A percentile compares a stretch with the other conserved stretches of the same genome.
Conservation (phyloP, 108 stramenopile species). For the Nitzschia putrida region DNA sequence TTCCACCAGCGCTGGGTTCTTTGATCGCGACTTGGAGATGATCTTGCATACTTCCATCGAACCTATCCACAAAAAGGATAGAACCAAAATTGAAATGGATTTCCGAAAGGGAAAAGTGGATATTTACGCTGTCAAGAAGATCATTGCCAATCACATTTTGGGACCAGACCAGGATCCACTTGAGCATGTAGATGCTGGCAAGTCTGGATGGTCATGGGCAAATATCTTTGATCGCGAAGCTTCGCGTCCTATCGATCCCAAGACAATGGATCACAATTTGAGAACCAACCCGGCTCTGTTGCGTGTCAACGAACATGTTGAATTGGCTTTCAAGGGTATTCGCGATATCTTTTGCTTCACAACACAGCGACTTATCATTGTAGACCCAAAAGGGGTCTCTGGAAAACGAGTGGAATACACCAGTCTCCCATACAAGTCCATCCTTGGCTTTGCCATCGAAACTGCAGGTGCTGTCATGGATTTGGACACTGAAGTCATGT, state of each 20-base stretch:
- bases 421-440: conserved; percentile 52
- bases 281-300: conserved; percentile 40
- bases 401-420: conserved; percentile 60
- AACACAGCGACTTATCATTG: conserved; percentile 57
- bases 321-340: conserved; percentile 62
- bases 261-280: conserved; percentile 48
- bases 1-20: conserved; percentile 56
- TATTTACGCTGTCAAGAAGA: conserved; percentile 55
- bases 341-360: conserved; percentile 68
- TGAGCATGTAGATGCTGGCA: conserved; percentile 25
- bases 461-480: conserved; percentile 64
- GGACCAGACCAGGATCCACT: conserved; percentile 43
- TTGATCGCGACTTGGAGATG: conserved; percentile 63
- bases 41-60: conserved; percentile 61
- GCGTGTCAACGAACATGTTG: conserved; percentile 57
- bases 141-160: conserved; percentile 57
- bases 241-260: conserved; percentile 59
- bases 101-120: conserved; percentile 62
- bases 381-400: conserved; percentile 59
- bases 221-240: conserved; percentile 60
- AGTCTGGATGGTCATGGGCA: conserved; percentile 48
- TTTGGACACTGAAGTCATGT: conserved; percentile 55
- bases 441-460: conserved; percentile 56
- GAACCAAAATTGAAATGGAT: conserved; percentile 48
- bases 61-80: conserved; percentile 21